A percentile compares a stretch with the other conserved stretches of the same genome.
Conservation (phyloP, 2,329 filamentous ascomycete genomes). For the Hypoxylon sp. region DNA sequence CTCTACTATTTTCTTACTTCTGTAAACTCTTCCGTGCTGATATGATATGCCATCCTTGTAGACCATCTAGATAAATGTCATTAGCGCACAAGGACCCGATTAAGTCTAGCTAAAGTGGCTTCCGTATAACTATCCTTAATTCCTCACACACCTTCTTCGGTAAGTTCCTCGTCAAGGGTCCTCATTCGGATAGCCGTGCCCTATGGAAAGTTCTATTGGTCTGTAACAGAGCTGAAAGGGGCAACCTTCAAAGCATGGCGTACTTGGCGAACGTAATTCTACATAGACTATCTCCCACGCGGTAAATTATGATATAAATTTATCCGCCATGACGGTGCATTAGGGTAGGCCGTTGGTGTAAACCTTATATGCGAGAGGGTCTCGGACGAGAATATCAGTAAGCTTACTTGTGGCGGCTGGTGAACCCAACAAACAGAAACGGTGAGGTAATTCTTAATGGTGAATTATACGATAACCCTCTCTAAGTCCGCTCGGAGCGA, state of each 20-base stretch:
- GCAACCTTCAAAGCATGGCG: neutral
- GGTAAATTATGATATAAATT: neutral
- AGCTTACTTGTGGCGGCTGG: slow-evolving; percentile 9
- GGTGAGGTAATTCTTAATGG: neutral
- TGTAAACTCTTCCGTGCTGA: neutral
- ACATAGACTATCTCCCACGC: neutral
- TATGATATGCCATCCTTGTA: neutral
- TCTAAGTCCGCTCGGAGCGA: neutral
- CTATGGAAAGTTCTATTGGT: neutral
- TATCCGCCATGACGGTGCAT: neutral
- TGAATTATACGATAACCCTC: neutral
- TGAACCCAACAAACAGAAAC: slow-evolving; percentile 18
- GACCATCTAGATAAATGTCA: neutral
- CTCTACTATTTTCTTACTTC: neutral
- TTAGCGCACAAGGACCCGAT: neutral
- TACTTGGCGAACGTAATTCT: neutral
- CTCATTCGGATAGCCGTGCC: neutral
- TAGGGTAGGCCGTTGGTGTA: slow-evolving; percentile 18
- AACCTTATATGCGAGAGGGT: slow-evolving; percentile 5
- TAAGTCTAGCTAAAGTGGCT: neutral
- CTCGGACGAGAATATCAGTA: neutral
- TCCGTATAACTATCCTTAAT: neutral
- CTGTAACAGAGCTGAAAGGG: slow-evolving; percentile 4
- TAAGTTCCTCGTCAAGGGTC: neutral
- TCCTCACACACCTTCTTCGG: neutral